phyloP scores from a whole-genome alignment of 768 basidiomycete genomes.

The Podaxis pistillaris region DNA sequence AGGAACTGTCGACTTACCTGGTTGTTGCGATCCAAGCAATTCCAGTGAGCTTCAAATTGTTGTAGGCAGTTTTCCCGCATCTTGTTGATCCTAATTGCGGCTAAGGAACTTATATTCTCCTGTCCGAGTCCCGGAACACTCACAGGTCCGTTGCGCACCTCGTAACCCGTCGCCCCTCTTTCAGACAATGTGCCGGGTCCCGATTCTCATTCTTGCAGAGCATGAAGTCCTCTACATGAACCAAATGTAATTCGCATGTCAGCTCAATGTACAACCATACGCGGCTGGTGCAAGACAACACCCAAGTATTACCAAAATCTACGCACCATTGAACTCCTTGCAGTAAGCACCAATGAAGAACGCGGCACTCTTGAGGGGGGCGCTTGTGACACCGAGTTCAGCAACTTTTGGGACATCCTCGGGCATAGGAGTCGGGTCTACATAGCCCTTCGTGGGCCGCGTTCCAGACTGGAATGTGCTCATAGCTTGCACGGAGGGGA shows the following conservation, averaged over 20 bases:
- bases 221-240: conserved; percentile 54
- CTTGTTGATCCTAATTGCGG: conserved; percentile 71
- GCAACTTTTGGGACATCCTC: conserved; percentile 68
- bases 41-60: conserved; percentile 91
- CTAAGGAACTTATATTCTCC: background rate
- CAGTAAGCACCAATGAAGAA: conserved; percentile 97
- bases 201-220: conserved; percentile 93
- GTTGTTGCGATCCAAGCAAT: conserved; percentile 91
- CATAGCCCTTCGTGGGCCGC: conserved; percentile 47
- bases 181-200: conserved; percentile 90
- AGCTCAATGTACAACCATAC: conserved; percentile 2
- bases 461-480: conserved; percentile 51
- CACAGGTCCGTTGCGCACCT: conserved; percentile 93
- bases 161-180: conserved; percentile 94
- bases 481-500: conserved; percentile 37
- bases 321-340: conserved; percentile 93
- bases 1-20: conserved; percentile 58
- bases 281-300: background rate
- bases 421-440: conserved; percentile 67
- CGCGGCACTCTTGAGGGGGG: conserved; percentile 91
- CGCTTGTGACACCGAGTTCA: conserved; percentile 89
- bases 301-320: background rate
- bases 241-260: background rate
- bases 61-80: conserved; percentile 88
- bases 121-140: conserved; percentile 29